Conservation (phyloP, 345 rosid species). For the Pugionium dolabratum region DNA sequence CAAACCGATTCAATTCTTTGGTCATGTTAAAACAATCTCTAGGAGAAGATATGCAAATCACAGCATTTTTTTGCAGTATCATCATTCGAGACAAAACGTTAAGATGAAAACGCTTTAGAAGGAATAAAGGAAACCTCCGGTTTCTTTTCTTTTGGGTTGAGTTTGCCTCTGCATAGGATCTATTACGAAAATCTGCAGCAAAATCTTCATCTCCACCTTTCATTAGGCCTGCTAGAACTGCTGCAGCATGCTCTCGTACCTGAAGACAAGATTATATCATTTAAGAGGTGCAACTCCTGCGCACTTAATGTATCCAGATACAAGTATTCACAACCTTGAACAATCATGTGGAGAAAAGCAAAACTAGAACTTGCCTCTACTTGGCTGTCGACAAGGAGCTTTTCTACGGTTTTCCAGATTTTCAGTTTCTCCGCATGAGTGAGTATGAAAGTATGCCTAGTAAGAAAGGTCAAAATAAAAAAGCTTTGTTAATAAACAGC, state of each 20-base stretch:
- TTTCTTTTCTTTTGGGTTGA: constrained; percentile 58
- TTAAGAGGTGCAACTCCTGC: background rate
- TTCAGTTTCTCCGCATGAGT: constrained; percentile 63
- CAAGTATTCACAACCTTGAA: constrained; percentile 7
- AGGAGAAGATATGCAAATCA: background rate
- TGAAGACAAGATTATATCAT: constrained; percentile 35
- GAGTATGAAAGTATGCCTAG: constrained; percentile 91
- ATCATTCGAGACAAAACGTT: background rate
- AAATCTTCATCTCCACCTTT: constrained; percentile 92
- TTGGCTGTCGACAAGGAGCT: constrained; percentile 83
- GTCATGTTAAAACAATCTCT: constrained; percentile 8
- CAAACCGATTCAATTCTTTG: constrained; percentile 20
- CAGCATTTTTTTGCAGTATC: background rate
- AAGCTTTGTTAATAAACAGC: constrained; percentile 11
- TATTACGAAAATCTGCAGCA: constrained; percentile 76
- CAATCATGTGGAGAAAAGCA: constrained; percentile 11
- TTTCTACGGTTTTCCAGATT: constrained; percentile 84
- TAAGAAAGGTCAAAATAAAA: constrained; percentile 9
- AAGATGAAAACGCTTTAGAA: constrained; percentile 2
- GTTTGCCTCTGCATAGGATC: constrained; percentile 79
- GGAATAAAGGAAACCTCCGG: constrained; percentile 49
- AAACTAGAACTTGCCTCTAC: constrained; percentile 73
- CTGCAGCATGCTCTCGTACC: constrained; percentile 99
- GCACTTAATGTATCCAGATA: background rate
- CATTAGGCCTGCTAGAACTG: constrained; percentile 93